Evolutionary conservation across 1,284 basidiomycete species (phyloP), one percentile per base, ranked within the genome.

Genomic region (Lignosus rhinocerotis): DNA sequence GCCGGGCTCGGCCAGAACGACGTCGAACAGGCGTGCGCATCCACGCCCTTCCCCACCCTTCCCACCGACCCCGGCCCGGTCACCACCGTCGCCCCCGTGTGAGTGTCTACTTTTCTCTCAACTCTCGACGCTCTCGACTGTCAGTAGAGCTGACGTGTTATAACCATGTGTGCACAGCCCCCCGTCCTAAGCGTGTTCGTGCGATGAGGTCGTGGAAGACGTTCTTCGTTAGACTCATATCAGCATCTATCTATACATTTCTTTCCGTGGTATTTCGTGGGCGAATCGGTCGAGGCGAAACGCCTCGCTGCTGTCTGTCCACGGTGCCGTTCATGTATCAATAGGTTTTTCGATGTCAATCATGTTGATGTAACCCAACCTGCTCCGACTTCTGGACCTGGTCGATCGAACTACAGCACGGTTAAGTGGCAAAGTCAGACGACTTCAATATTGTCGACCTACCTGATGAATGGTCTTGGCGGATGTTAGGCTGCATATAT

Each of bases 51-150:
- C 70, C 71, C 71, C 19, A 65, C 64, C 36, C 70, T 73, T 55
- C 59, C 64, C 6, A 67, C 70, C 30, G 71, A 73, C 61, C 70
- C 70, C 47, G 71, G 71, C 34, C 67, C 70, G 59, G 65, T 60
- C 52, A 70, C 67, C 16, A 61, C 65, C 17, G 69, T 72, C 53
- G 61, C 67, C 38, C 68, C 69, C 44, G 70, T 72, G 69, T 72
- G 66, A 70, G 68, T 45, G 8, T 17, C 10, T 17, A 11, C 4
- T 39, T 1, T 1, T 39, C 14, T 39, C n/a, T 12, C 14, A 39
- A 39, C 25, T 11, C 33, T 21, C 4, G 14, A 32, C n/a, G 30
- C 30, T 14, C 12, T 11, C 7, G 32, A 5, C 1, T 53, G 10
- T 8, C 19, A 46, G 2, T 10, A 31, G 47, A 5, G 41, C 43